Base-by-base conservation (phyloP, 352 stramenopile species). In the Globisporangium paddicum region DNA sequence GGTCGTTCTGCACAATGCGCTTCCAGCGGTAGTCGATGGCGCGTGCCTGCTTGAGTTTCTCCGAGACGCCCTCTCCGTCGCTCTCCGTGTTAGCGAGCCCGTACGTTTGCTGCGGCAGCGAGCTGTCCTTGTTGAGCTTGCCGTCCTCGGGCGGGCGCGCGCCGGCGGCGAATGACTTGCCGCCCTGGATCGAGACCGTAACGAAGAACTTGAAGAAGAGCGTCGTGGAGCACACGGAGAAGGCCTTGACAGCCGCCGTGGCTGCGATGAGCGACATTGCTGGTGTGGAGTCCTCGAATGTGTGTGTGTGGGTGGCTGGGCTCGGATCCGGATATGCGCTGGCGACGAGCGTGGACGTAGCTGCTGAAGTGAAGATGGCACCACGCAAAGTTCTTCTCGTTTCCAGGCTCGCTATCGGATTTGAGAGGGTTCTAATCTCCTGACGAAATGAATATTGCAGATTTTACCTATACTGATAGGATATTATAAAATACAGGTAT, bases 1-100 rank as follows among this genome's bases (percentile, higher is more conserved):
- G 63, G 61, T 82, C 71, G 63, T 82, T 82, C 30, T 64, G 58
- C 32, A 82, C 68, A 54, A 82, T 77, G 28, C 71, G 60, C 26
- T 67, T 64, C 73, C 70, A 82, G 48, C 73, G 68, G 47, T 70
- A 63, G 58, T 81, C 69, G 11, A 50, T 48, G n/a, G 58, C 65
- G 21, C 57, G 58, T 25, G 66, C 69, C 48, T 66, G 58, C 37
- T 53, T 8, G n/a, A 70, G 37, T 55, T 72, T 69, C 19, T 62
- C 60, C 66, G n/a, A 82, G 55, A 79, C 65, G 50, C 72, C 26
- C 23, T 51, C 53, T 6, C 18, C 53, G 44, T 62, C 46, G 46
- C 37, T 56, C 34, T 44, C 45, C 0, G 47, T 47, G 25, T 34
- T 55, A 7, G 26, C 30, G 46, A 56, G 32, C 35, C 47, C 34